A percentile compares a stretch with the other conserved stretches of the same genome.
Evolutionary conservation across 129 eudicot genomes (phyloP).

Genomic region (Helianthus tuberosus): DNA sequence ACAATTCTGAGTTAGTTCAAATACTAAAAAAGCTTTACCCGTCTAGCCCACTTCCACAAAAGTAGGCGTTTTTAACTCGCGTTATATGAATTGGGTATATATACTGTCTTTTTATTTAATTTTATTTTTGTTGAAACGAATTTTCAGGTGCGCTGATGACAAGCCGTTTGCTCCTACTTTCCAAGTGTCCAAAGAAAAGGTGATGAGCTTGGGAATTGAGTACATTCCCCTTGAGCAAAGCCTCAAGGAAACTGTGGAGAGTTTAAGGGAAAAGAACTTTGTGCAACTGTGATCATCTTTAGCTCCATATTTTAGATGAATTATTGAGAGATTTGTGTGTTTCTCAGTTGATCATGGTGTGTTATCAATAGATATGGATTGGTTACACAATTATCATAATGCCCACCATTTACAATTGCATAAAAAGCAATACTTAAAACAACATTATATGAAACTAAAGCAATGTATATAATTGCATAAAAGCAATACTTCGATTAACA

Average conservation of each 20-base stretch:
- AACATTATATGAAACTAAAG: too few relatives aligned
- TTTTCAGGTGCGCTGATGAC: slow-evolving; percentile 66
- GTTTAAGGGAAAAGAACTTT: slow-evolving; percentile 60
- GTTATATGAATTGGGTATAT: background rate
- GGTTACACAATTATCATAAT: too few relatives aligned
- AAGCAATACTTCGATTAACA: too few relatives aligned
- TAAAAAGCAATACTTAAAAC: too few relatives aligned
- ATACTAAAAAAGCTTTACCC: slow-evolving; percentile 56
- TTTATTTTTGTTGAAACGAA: background rate
- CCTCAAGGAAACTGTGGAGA: slow-evolving; percentile 63
- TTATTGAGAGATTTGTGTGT: background rate
- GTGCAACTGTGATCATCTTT: background rate
- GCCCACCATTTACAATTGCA: too few relatives aligned
- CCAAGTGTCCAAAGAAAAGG: slow-evolving; percentile 58
- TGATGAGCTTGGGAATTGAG: slow-evolving; percentile 52
- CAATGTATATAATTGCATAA: too few relatives aligned
- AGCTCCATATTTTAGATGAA: too few relatives aligned
- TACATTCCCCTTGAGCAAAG: slow-evolving; percentile 52
- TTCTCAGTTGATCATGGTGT: background rate
- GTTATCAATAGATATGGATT: slow-evolving; percentile 2
- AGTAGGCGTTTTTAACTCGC: slow-evolving; percentile 36
- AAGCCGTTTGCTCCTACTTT: slow-evolving; percentile 47
- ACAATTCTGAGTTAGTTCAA: slow-evolving; percentile 46
- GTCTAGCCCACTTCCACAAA: slow-evolving; percentile 46
- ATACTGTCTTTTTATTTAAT: background rate